Conservation (phyloP, 2,329 filamentous ascomycete genomes). For the Cordyceps tenuipes region DNA sequence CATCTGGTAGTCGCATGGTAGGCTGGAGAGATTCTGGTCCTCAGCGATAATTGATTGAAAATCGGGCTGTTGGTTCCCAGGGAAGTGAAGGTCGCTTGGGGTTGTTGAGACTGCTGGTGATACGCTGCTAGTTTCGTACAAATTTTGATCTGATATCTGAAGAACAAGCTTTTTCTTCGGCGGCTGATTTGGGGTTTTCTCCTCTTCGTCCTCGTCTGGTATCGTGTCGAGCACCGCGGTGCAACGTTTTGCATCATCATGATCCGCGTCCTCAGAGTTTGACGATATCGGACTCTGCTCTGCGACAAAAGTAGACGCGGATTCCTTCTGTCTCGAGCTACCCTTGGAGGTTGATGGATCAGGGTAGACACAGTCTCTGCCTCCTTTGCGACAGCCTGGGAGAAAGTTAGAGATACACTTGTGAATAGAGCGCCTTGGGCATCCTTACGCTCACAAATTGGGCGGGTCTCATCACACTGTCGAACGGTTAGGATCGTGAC, state of each 20-base stretch:
- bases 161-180: constrained; percentile 29
- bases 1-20: constrained; percentile 63
- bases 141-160: constrained; percentile 45
- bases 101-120: constrained; percentile 42
- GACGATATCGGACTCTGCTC: constrained; percentile 44
- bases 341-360: constrained; percentile 49
- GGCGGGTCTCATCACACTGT: constrained; percentile 84
- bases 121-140: constrained; percentile 41
- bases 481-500: constrained; percentile 12
- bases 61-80: constrained; percentile 17
- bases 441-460: constrained; percentile 68
- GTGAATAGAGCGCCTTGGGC: background rate
- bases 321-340: constrained; percentile 26
- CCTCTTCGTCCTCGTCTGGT: constrained; percentile 42
- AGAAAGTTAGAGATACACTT: constrained; percentile 21
- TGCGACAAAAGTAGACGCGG: constrained; percentile 28
- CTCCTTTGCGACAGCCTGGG: constrained; percentile 81
- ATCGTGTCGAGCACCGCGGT: constrained; percentile 42
- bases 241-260: constrained; percentile 20
- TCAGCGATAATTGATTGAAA: constrained; percentile 10
- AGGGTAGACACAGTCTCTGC: constrained; percentile 83
- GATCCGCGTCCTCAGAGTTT: constrained; percentile 39
- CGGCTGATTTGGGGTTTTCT: constrained; percentile 15
- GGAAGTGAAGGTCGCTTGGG: background rate
- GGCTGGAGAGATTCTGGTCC: constrained; percentile 43